Evolutionary conservation across 768 basidiomycete species (phyloP).

Genomic region (Kwoniella sp.): DNA sequence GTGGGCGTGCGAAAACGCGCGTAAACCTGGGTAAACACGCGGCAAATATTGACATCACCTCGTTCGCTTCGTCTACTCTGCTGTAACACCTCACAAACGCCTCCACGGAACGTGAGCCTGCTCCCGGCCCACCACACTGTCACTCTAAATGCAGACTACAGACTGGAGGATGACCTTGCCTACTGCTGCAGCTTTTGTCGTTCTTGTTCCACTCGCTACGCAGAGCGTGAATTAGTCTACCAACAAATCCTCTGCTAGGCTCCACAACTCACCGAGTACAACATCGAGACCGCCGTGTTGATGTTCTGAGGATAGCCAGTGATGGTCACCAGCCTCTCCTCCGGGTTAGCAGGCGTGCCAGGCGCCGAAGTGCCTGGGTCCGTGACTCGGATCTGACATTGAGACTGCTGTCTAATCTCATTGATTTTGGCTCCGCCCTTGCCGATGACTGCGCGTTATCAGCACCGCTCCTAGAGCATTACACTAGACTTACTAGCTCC

Average conservation of each 20-base stretch:
- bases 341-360: conserved; percentile 51
- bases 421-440: conserved; percentile 99
- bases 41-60: too few species aligned
- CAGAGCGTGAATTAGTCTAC: background rate
- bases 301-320: conserved; percentile 93
- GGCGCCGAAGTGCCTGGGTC: conserved; percentile 87
- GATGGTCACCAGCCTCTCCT: conserved; percentile 90
- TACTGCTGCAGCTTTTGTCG: conserved; percentile 10
- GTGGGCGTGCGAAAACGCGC: too few species aligned
- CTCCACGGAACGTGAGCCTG: too few species aligned
- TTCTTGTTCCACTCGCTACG: conserved; percentile 16
- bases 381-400: conserved; percentile 97
- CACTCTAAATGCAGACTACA: too few species aligned
- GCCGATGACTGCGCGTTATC: conserved; percentile 64
- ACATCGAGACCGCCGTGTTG: conserved; percentile 87
- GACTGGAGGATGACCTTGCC: too few species aligned
- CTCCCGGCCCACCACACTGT: too few species aligned
- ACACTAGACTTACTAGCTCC: conserved; percentile 52
- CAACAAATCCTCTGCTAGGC: background rate
- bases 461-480: background rate
- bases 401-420: conserved; percentile 91
- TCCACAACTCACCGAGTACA: conserved; percentile 50
- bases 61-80: too few species aligned
- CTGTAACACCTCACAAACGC: too few species aligned
- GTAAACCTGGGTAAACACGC: too few species aligned